Base-by-base conservation (phyloP, 176 grass and related monocot genomes). In the Oryza meridionalis region DNA sequence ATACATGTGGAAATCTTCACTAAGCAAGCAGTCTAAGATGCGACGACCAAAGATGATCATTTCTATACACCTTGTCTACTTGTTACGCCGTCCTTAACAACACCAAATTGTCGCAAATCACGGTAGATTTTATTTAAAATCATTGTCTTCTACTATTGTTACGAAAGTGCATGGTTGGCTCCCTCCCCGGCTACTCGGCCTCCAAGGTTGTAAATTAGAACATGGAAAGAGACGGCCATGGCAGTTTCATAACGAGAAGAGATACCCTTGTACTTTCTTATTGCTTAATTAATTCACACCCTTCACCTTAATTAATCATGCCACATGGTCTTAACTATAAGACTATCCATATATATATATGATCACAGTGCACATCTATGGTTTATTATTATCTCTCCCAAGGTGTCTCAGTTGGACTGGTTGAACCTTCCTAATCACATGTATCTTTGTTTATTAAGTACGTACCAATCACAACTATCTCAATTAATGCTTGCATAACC, bases 211-310 rank as follows among this genome's bases (percentile, higher is more conserved):
- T 9, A 7, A 35, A 26, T 15, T 17, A 17, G 12, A 40, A 12
- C 67, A 37, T 72, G 84, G 69, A 67, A 74, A 29, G 42, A 25
- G 42, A 49, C 13, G 72, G 29, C n/a, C 84, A 37, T 86, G 69
- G 76, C 76, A 29, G 42, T 51, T 73, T 72, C 38, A 17, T 49
- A 62, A 63, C 47, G 74, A 77, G 11, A 19, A 44, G 35, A 59
- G 24, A 43, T 26, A 2, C 25, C 6, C 11, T 73, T 37, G 35
- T 37, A 37, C 35, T 37, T 37, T 37, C 35, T 37, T 73, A 11
- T 55, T 58, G 25, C 26, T n/a, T 75, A 58, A 11, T 76, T 58
- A 7, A 35, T 31, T 5, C 43, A 35, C 14, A 21, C 5, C 17
- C 15, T 65, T 9, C 29, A 10, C 1, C 9, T 8, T 53, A 33